phyloP scores from a whole-genome alignment of 805 yeast genomes.

The Saccharomycopsis capsularis region DNA sequence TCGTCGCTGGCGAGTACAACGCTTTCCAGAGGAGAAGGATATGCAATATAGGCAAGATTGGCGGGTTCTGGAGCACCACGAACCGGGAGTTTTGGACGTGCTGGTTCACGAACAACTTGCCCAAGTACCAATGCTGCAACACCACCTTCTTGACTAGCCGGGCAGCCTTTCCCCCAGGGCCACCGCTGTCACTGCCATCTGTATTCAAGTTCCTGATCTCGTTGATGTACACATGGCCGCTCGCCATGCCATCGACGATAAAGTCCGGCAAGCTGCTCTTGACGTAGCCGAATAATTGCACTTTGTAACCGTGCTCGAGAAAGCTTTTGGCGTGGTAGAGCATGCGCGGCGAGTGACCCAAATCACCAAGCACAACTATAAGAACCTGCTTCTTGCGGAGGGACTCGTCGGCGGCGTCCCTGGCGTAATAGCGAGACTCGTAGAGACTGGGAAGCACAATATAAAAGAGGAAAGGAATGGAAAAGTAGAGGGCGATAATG shows the following conservation, averaged over 20 bases:
- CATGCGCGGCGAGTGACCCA: constrained; percentile 95
- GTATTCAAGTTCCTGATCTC: constrained; percentile 2
- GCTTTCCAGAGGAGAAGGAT: constrained; percentile 50
- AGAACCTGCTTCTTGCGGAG: constrained; percentile 46
- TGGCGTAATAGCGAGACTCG: constrained; percentile 24
- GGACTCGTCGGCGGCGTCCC: constrained; percentile 11
- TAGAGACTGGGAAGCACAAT: constrained; percentile 31
- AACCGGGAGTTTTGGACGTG: constrained; percentile 53
- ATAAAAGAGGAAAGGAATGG: constrained; percentile 37
- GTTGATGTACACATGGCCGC: constrained; percentile 1
- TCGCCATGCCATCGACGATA: constrained; percentile 30
- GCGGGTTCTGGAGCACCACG: constrained; percentile 85
- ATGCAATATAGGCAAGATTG: constrained; percentile 75
- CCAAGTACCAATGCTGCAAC: constrained; percentile 44
- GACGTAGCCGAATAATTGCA: constrained; percentile 78
- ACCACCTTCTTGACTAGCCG: constrained; percentile 43
- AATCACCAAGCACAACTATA: constrained; percentile 82
- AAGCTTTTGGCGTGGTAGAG: constrained; percentile 81
- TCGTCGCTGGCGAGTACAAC: constrained; percentile 44
- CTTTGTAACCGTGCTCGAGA: constrained; percentile 53
- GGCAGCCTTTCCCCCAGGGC: constrained; percentile 13
- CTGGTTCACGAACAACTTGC: constrained; percentile 38
- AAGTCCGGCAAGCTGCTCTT: constrained; percentile 49
- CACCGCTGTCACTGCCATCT: constrained; percentile 9
- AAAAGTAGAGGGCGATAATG: constrained; percentile 11